Evolutionary conservation across 495 filamentous ascomycete species (phyloP), one percentile per base, ranked within the genome.

Genomic region (Daldinia vernicosa): DNA sequence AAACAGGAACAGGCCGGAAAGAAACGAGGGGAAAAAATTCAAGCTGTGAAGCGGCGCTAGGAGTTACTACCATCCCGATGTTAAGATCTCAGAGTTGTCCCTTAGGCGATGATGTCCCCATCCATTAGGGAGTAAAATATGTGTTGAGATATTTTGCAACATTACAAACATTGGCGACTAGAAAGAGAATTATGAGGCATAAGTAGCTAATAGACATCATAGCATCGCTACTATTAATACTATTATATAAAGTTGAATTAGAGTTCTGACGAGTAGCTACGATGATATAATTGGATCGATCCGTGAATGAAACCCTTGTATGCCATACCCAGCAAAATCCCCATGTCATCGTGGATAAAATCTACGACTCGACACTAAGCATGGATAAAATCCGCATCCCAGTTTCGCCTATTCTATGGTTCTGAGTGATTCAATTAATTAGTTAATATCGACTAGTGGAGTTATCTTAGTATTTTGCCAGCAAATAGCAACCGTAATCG

Each of bases 361-460:
- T 64, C 58, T n/a, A 53, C 12, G 32, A 26, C 51, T 52, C 51
- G 4, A 35, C 50, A 24, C 54, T 55, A 19, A 50, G 37, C 61
- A 57, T 67, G 69, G 63, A 54, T 71, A 63, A 63, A 63, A 63
- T 71, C 62, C 58, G 30, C 68, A 27, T 51, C 40, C 56, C 57
- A 66, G 47, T 37, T 28, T 40, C 40, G 26, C 26, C 30, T 53
- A 35, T 28, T 62, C 26, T 33, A 43, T 19, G 55, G 60, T 55
- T 51, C 14, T 54, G 53, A 52, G 50, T 32, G 24, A 45, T 22
- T 52, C 26, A 37, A 43, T 12, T 22, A 37, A 27, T 30, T 17
- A 47, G 27, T 60, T 64, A 61, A 66, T 66, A 61, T 66, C 27
- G 26, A 40, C 47, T 14, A 53, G 30, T 58, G 68, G 63, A 40